phyloP scores from a whole-genome alignment of 208 protist genomes.

The Acanthamoeba polyphaga region DNA sequence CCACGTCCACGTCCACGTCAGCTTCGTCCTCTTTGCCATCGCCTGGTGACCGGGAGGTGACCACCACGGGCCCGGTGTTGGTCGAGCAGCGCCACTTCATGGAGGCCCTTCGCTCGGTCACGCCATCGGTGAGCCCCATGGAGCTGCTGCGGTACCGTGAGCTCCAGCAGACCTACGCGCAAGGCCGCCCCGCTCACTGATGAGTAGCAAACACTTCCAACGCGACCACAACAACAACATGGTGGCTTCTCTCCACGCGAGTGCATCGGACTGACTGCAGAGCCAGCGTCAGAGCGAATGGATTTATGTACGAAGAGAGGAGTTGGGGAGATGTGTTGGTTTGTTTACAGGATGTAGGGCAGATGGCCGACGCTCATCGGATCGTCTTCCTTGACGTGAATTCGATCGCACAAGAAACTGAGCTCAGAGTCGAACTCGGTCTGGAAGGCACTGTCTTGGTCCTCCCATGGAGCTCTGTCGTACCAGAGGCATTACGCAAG shows the following conservation, averaged over 20 bases:
- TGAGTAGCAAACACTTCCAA: not conserved
- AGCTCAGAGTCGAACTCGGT: constrained; percentile 61
- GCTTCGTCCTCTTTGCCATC: not conserved
- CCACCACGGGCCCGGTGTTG: constrained; percentile 70
- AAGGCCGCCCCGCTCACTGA: constrained; percentile 25
- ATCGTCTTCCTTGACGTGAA: constrained; percentile 48
- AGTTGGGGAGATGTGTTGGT: not conserved
- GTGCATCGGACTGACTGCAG: no score
- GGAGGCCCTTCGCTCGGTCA: constrained; percentile 79
- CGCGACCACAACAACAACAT: not conserved
- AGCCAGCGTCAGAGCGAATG: not conserved
- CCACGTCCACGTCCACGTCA: not conserved
- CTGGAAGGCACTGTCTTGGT: constrained; percentile 47
- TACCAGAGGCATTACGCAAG: not conserved
- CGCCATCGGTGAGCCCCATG: constrained; percentile 80
- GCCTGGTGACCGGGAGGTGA: not conserved
- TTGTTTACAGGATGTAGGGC: constrained; percentile 56
- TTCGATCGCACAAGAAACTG: constrained; percentile 30
- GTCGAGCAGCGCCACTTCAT: constrained; percentile 87
- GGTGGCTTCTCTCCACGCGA: not conserved
- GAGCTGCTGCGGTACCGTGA: constrained; percentile 49
- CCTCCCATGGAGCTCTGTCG: constrained; percentile 13
- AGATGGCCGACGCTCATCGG: constrained; percentile 16
- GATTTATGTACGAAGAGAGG: not conserved
- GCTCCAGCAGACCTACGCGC: constrained; percentile 60